These are phyloP conservation scores for Dactylorhiza incarnata DNA, from an alignment of 106 monocot species.

Conservation along the genomic window DNA sequence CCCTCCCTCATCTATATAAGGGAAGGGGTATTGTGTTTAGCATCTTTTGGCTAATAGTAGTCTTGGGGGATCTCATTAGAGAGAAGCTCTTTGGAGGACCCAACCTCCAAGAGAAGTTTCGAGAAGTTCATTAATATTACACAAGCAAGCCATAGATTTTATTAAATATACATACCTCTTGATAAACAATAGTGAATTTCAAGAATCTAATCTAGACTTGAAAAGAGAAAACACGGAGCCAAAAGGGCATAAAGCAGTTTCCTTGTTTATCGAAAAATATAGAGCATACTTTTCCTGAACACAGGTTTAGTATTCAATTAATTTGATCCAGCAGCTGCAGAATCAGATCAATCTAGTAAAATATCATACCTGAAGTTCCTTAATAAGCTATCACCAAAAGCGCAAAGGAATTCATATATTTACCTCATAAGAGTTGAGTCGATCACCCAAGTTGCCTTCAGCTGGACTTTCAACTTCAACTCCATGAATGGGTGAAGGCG, in stretches of 20 bases:
- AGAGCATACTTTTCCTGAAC: not conserved
- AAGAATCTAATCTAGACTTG: not conserved
- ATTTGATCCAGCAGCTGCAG: not conserved
- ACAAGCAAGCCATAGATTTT: not conserved
- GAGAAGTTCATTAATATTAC: not conserved
- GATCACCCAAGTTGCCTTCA: slow-evolving; percentile 9
- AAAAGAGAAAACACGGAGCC: not conserved
- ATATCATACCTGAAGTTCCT: not conserved
- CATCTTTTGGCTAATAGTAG: too few species aligned
- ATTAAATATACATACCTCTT: not conserved
- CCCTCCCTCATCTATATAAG: too few species aligned
- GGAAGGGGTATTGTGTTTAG: too few species aligned
- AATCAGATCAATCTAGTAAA: not conserved
- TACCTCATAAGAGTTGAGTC: slow-evolving; percentile 9
- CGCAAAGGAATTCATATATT: not conserved
- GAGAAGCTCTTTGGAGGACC: too few species aligned
- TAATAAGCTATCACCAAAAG: not conserved
- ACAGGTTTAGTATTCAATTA: not conserved
- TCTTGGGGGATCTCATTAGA: too few species aligned
- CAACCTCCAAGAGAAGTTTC: too few species aligned
- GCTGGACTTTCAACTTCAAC: slow-evolving; percentile 16
- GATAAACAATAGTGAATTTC: not conserved
- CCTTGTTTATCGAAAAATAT: not conserved
- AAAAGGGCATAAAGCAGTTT: not conserved
- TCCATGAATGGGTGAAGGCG: slow-evolving; percentile 26